Evolutionary conservation across 2,329 filamentous ascomycete genomes (phyloP).

Genomic region (Ascosphaera pollenicola): DNA sequence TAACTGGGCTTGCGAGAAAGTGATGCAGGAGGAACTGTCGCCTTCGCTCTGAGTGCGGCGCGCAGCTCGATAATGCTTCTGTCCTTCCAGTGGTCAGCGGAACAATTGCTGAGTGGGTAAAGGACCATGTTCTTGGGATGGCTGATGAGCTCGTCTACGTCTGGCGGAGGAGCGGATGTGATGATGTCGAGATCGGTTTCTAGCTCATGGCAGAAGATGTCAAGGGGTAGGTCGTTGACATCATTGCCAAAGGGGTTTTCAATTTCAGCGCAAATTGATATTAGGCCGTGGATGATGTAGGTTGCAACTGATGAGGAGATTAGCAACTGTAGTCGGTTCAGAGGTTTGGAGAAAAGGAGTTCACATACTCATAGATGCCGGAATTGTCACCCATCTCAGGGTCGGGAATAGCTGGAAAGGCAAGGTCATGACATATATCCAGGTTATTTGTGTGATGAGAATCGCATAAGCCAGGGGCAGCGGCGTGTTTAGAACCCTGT

Average conservation of each 20-base stretch:
- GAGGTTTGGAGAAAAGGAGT: background rate
- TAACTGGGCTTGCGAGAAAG: slow-evolving; percentile 4
- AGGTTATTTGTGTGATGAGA: slow-evolving; percentile 67
- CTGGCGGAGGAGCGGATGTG: slow-evolving; percentile 33
- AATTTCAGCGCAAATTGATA: slow-evolving; percentile 56
- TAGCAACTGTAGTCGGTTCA: background rate
- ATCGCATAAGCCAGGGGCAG: slow-evolving; percentile 68
- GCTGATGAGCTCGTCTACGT: slow-evolving; percentile 29
- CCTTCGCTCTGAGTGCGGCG: slow-evolving; percentile 18
- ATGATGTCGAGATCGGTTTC: slow-evolving; percentile 54
- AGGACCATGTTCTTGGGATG: slow-evolving; percentile 29
- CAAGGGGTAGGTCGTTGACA: slow-evolving; percentile 61
- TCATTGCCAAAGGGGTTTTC: slow-evolving; percentile 72
- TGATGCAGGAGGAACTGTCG: slow-evolving; percentile 5
- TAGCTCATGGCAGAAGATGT: slow-evolving; percentile 55
- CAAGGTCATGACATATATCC: slow-evolving; percentile 59
- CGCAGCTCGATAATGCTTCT: slow-evolving; percentile 26
- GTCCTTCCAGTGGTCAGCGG: slow-evolving; percentile 27
- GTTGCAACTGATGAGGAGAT: slow-evolving; percentile 27
- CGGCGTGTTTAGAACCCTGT: slow-evolving; percentile 63
- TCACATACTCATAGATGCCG: slow-evolving; percentile 37
- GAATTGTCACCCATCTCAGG: slow-evolving; percentile 55
- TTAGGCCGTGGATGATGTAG: slow-evolving; percentile 65
- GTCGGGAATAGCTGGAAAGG: slow-evolving; percentile 53
- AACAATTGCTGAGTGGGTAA: slow-evolving; percentile 30